Conservation (phyloP, 352 stramenopile genomes). For the Phytopythium aichiense region DNA sequence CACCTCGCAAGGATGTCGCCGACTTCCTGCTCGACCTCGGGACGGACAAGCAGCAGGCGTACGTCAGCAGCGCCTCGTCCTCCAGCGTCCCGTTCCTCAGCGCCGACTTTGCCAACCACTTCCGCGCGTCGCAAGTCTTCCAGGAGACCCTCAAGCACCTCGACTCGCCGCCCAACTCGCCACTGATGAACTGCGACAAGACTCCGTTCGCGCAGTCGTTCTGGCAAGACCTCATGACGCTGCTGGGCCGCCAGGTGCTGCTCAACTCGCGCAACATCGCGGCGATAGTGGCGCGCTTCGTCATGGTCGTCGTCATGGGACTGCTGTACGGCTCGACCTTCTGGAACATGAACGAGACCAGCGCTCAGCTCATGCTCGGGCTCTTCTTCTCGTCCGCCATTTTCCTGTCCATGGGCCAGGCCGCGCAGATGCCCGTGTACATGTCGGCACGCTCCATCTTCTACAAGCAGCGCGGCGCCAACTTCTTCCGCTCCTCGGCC, state of each 20-base stretch:
- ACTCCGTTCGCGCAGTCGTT: slow-evolving; percentile 51
- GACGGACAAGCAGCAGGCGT: slow-evolving; percentile 45
- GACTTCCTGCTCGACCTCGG: slow-evolving; percentile 55
- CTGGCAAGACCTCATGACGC: slow-evolving; percentile 29
- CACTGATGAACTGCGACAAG: slow-evolving; percentile 9
- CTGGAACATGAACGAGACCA: slow-evolving; percentile 51
- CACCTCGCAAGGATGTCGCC: slow-evolving; percentile 40
- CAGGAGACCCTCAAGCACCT: slow-evolving; percentile 41
- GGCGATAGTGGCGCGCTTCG: slow-evolving; percentile 34
- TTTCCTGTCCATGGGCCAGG: slow-evolving; percentile 81
- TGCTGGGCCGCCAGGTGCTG: slow-evolving; percentile 60
- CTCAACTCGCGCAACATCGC: slow-evolving; percentile 57
- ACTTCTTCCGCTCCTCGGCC: slow-evolving; percentile 82
- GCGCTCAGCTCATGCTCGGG: slow-evolving; percentile 66
- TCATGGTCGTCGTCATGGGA: slow-evolving; percentile 66
- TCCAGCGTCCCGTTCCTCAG: slow-evolving; percentile 20
- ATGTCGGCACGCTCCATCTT: slow-evolving; percentile 74
- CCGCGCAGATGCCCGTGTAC: slow-evolving; percentile 75
- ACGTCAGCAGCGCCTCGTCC: slow-evolving; percentile 13
- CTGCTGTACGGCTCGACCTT: slow-evolving; percentile 65
- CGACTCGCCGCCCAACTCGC: slow-evolving; percentile 15
- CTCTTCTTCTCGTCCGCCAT: slow-evolving; percentile 87
- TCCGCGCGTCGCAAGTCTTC: slow-evolving; percentile 46
- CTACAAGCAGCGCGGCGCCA: slow-evolving; percentile 88
- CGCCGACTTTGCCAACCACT: slow-evolving; percentile 44